Evolutionary conservation across 371 early-diverging fungal genomes (phyloP).

Genomic region (Saksenaea vasiformis): DNA sequence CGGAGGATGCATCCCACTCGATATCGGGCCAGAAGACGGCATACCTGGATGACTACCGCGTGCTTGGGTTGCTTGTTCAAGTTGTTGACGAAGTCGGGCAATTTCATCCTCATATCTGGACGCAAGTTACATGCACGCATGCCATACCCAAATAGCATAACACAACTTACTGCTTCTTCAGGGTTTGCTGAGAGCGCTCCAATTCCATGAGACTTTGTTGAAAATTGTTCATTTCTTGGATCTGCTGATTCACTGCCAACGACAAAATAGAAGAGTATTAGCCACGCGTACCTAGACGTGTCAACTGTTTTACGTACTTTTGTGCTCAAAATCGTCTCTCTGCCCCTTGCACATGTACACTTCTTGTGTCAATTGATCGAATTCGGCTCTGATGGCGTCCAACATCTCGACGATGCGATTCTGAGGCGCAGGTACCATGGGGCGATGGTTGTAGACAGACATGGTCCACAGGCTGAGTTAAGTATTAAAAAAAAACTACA

Average conservation of each 20-base stretch:
- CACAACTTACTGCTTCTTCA: slow-evolving; percentile 65
- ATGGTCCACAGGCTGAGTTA: slow-evolving; percentile 7
- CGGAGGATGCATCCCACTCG: slow-evolving; percentile 23
- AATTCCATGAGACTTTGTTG: slow-evolving; percentile 80
- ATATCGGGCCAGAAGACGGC: slow-evolving; percentile 22
- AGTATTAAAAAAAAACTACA: no score
- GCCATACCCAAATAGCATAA: not conserved
- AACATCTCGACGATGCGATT: slow-evolving; percentile 72
- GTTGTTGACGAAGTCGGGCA: slow-evolving; percentile 30
- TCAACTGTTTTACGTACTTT: slow-evolving; percentile 51
- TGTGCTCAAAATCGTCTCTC: slow-evolving; percentile 82
- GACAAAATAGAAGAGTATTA: not conserved
- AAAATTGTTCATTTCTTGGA: slow-evolving; percentile 73
- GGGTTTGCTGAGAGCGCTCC: slow-evolving; percentile 73
- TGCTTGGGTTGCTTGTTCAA: slow-evolving; percentile 24
- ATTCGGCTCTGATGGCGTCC: slow-evolving; percentile 76
- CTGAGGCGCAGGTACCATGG: slow-evolving; percentile 65
- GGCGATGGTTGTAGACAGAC: slow-evolving; percentile 70
- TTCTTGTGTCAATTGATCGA: slow-evolving; percentile 74
- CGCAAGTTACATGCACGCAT: slow-evolving; percentile 15
- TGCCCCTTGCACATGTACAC: slow-evolving; percentile 64
- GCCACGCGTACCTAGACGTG: not conserved
- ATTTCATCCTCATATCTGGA: slow-evolving; percentile 39
- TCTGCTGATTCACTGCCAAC: slow-evolving; percentile 63
- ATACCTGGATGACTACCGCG: slow-evolving; percentile 20